Base-by-base conservation (phyloP, 805 yeast genomes). In the Yamadazyma paraphyllophila region DNA sequence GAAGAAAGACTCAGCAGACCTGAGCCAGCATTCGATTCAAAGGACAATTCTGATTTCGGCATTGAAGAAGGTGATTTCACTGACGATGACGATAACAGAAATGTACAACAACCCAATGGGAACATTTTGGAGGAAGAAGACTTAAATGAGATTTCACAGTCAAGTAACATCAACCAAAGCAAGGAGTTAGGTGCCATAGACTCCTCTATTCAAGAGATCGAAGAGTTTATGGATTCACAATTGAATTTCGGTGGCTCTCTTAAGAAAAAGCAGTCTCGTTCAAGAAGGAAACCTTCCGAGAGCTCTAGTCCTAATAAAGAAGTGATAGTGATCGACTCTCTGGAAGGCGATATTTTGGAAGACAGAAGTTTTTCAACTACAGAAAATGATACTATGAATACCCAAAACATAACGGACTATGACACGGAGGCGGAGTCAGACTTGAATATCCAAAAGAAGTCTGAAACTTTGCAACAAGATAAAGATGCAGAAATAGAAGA, bases 401-500 rank as follows among this genome's bases (percentile, higher is more conserved):
- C 41, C 2, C 47, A 43, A 9, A 42, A 47, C n/a, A 39, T 27
- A 7, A 47, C 48, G 9, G 45, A 35, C 10, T 27, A 24, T 7
- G 50, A 45, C 2, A 20, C 42, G 5, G 51, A 46, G 12, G 42
- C 41, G 7, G 52, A 51, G 16, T 30, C 49, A 14, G 59, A 50
- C 2, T 53, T 58, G 41, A 54, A 53, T 24, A 50, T 55, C 20
- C 41, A 36, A 15, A 50, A 52, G 36, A 50, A 51, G 17, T 37
- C 44, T 2, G 51, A 40, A 11, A 33, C 42, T 7, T 34, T 39
- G n/a, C 44, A 48, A 5, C 27, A 52, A 7, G 73, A 66, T 33
- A 65, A 61, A 27, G 76, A 69, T 43, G 60, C 75, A 0, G 80
- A 74, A 45, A 58, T 76, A 26, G 84, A 82, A 40, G 95, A 88